Conservation (phyloP, 768 basidiomycete genomes). For the Suillus hirtellus region DNA sequence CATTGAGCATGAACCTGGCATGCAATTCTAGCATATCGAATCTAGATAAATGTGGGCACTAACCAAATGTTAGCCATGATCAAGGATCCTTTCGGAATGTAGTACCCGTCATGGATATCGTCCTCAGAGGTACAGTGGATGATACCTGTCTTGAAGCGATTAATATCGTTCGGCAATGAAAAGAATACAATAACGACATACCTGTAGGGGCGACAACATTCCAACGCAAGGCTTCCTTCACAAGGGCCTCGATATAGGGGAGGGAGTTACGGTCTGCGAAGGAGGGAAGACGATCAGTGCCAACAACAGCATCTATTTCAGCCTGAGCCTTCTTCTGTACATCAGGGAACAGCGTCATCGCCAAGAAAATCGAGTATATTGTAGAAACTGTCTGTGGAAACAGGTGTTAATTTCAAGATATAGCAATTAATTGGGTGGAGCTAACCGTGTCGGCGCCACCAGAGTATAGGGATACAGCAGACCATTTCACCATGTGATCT, state of each 20-base stretch:
- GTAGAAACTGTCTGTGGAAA: slow-evolving; percentile 56
- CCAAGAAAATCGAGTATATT: slow-evolving; percentile 61
- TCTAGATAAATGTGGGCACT: slow-evolving; percentile 13
- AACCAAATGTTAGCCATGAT: slow-evolving; percentile 28
- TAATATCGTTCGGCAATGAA: slow-evolving; percentile 37
- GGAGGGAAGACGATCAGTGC: slow-evolving; percentile 59
- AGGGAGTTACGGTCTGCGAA: slow-evolving; percentile 57
- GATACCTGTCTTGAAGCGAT: slow-evolving; percentile 12
- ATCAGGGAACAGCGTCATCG: slow-evolving; percentile 57
- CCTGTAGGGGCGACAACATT: slow-evolving; percentile 40
- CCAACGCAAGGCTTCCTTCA: slow-evolving; percentile 57
- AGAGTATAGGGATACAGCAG: slow-evolving; percentile 53
- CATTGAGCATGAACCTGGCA: slow-evolving; percentile 33
- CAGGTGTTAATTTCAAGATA: slow-evolving; percentile 3
- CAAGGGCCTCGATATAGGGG: slow-evolving; percentile 62
- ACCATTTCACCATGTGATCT: not conserved
- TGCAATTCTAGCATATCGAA: slow-evolving; percentile 2
- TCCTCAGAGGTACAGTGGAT: slow-evolving; percentile 58
- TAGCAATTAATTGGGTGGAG: not conserved
- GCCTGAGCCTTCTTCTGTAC: slow-evolving; percentile 60
- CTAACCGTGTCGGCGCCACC: slow-evolving; percentile 50
- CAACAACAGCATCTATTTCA: slow-evolving; percentile 62
- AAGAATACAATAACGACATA: slow-evolving; percentile 41
- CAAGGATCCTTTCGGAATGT: slow-evolving; percentile 50
- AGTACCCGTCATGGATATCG: slow-evolving; percentile 61